A percentile compares a stretch with the other conserved stretches of the same genome.
These are phyloP conservation scores for Cardiospermum halicacabum DNA, from an alignment of 345 rosid genomes.

Conservation along the genomic window DNA sequence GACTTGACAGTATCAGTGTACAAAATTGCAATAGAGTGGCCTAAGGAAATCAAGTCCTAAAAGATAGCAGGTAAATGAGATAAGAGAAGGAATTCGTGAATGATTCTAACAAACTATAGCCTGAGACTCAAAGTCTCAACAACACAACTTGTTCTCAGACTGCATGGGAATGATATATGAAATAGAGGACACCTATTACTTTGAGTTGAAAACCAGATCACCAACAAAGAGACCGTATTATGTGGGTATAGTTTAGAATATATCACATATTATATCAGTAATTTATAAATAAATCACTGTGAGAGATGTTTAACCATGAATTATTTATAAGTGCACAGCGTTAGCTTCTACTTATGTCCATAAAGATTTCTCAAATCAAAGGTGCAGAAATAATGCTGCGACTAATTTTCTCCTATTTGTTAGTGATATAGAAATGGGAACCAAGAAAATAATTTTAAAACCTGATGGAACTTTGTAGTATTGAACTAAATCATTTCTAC, in stretches of 20 bases:
- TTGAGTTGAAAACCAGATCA: too few species aligned
- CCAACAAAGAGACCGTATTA: too few species aligned
- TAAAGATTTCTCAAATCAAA: neutral
- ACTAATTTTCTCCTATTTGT: neutral
- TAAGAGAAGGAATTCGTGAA: neutral
- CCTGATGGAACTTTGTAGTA: neutral
- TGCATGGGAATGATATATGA: neutral
- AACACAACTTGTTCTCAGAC: neutral
- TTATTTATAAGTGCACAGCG: neutral
- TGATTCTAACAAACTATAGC: neutral
- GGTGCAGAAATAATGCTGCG: neutral
- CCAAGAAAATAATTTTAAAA: neutral
- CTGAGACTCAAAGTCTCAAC: neutral
- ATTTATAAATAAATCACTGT: neutral
- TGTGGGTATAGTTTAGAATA: neutral
- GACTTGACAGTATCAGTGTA: neutral
- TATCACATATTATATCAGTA: too few species aligned
- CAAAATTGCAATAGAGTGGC: too few species aligned
- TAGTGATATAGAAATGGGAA: neutral
- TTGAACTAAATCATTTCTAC: too few species aligned
- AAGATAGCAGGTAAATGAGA: neutral
- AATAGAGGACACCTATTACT: neutral
- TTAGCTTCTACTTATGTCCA: neutral
- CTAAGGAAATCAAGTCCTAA: neutral
- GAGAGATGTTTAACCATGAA: neutral